Percentiles rank a stretch among this genome's conserved stretches.
These are phyloP conservation scores for Hyphodiscus sp. DNA, from an alignment of 2,329 filamentous ascomycete species.

Conservation along the genomic window DNA sequence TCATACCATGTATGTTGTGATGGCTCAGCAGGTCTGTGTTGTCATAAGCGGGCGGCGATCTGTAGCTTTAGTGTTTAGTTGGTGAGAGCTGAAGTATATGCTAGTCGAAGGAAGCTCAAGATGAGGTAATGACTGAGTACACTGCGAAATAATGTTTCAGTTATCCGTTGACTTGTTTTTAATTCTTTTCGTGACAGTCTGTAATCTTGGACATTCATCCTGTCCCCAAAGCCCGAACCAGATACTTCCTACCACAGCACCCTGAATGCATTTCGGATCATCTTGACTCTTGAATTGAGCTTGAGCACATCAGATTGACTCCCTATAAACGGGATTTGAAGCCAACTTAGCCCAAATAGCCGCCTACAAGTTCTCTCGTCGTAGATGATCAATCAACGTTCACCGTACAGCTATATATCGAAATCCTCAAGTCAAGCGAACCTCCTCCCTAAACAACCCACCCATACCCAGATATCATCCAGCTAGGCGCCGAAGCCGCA, in stretches of 20 bases:
- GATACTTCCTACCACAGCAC: no score
- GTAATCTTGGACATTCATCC: no score
- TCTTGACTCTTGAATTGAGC: no score
- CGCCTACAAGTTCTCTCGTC: no score
- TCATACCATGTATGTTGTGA: constrained; percentile 9
- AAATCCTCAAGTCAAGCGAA: background rate
- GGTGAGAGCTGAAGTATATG: background rate
- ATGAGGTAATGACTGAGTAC: background rate
- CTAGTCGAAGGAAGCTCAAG: background rate
- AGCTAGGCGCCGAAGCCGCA: background rate
- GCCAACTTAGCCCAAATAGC: no score
- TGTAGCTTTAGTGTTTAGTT: background rate
- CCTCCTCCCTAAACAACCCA: background rate
- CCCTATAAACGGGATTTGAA: no score
- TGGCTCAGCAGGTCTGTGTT: constrained; percentile 25
- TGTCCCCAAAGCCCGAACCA: no score
- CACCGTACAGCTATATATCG: background rate
- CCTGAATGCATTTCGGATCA: no score
- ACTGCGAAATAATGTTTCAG: background rate
- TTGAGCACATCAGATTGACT: no score
- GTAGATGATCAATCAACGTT: no score
- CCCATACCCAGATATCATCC: background rate
- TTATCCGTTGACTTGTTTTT: background rate
- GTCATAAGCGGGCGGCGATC: background rate
- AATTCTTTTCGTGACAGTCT: no score